Conservation (phyloP, 768 basidiomycete species). For the Floccularia luteovirens region DNA sequence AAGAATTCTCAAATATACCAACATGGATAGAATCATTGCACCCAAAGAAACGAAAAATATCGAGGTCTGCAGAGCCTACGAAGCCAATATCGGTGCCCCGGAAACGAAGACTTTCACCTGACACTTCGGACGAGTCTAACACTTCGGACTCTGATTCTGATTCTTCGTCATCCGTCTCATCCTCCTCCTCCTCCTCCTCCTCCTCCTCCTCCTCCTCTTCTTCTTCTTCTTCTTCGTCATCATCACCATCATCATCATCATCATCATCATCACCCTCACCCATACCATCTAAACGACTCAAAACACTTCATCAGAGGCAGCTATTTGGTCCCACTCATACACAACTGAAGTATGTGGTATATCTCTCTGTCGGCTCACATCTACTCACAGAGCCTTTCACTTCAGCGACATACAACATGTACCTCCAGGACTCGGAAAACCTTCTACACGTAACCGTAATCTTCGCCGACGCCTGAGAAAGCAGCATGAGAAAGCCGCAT, state of each 20-base stretch:
- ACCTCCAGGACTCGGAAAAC: constrained; percentile 11
- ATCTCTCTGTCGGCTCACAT: too few species aligned
- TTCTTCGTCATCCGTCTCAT: constrained; percentile 15
- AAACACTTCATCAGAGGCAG: too few species aligned
- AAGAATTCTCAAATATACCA: neutral
- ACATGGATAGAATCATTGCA: constrained; percentile 3
- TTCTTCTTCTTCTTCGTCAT: constrained; percentile 6
- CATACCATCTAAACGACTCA: neutral
- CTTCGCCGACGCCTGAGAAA: constrained; percentile 9
- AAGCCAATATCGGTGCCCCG: neutral
- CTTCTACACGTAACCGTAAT: constrained; percentile 8
- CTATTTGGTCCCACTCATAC: too few species aligned
- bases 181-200: constrained; percentile 17
- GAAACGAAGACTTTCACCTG: neutral
- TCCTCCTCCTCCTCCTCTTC: constrained; percentile 14
- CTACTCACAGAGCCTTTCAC: too few species aligned
- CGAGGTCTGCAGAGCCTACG: neutral
- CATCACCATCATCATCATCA: constrained; percentile 10
- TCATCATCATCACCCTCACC: constrained; percentile 6
- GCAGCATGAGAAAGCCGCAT: constrained; percentile 36
- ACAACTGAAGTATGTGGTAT: neutral
- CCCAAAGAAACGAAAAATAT: constrained; percentile 17
- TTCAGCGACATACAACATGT: constrained; percentile 4
- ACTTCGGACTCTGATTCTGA: constrained; percentile 12
- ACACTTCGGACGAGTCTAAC: constrained; percentile 3